phyloP scores from a whole-genome alignment of 2,329 filamentous ascomycete genomes.

The Tolypocladium endophyticum region DNA sequence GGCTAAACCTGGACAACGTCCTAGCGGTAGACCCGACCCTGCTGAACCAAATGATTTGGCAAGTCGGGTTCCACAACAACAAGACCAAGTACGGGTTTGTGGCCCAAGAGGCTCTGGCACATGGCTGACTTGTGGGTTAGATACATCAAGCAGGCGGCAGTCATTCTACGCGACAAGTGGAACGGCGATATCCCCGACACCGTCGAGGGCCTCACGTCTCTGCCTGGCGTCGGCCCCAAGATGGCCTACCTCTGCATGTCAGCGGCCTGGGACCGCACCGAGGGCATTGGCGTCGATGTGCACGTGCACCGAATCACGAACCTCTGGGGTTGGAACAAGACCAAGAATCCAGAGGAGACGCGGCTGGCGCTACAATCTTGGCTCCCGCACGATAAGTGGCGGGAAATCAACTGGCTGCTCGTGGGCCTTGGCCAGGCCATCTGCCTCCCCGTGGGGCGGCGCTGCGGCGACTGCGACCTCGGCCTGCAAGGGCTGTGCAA shows the following conservation, averaged over 20 bases:
- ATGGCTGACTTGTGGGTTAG: constrained; percentile 12
- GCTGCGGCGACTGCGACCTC: constrained; percentile 79
- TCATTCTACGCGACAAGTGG: constrained; percentile 61
- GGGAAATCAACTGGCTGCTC: constrained; percentile 82
- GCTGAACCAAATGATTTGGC: constrained; percentile 65
- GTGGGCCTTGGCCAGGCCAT: constrained; percentile 84
- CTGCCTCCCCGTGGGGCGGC: constrained; percentile 67
- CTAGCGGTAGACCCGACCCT: constrained; percentile 56
- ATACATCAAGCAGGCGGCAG: constrained; percentile 63
- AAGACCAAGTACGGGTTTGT: constrained; percentile 55
- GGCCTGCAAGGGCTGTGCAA: constrained; percentile 67
- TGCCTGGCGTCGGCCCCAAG: constrained; percentile 86
- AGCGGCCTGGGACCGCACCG: constrained; percentile 51
- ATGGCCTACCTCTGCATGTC: constrained; percentile 88
- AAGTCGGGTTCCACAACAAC: constrained; percentile 90
- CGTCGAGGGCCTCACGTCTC: constrained; percentile 60
- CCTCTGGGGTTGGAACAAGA: constrained; percentile 84
- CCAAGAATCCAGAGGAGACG: constrained; percentile 73
- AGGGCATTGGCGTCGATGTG: constrained; percentile 86
- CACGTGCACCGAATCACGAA: constrained; percentile 94
- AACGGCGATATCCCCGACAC: constrained; percentile 70
- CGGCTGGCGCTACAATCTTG: constrained; percentile 65
- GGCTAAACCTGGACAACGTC: constrained; percentile 67
- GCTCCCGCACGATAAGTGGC: constrained; percentile 78
- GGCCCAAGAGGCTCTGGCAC: no score